Evolutionary conservation across 805 yeast genomes (phyloP), one percentile per base, ranked within the genome.

Genomic region (Saccharomycopsis sp.): DNA sequence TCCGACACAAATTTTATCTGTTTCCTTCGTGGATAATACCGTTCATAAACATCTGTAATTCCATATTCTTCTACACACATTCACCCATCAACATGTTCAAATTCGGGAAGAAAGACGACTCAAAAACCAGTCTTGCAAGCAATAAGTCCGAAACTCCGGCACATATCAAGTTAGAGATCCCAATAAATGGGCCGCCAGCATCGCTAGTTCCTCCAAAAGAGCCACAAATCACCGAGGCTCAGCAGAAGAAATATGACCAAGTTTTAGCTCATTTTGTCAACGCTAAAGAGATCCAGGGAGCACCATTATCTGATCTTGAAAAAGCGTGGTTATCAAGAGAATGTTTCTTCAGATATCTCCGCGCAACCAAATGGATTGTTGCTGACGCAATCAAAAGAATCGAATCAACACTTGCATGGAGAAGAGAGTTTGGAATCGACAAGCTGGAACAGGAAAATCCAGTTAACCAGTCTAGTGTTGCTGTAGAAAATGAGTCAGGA

Each of bases 351-450:
- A 81, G 99, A 69, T 94, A 94, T 70, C 74, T 93, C 57, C 80
- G 97, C 58, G 99, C 99, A 23, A 87, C 97, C 23, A 93, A 90
- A 70, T 94, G 99, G 99, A 78, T 80, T 34, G 78, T 78, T 0
- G 72, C 78, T 29, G 89, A 86, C 12, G 88, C 96, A 47, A 85
- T 84, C 54, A 79, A 79, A 57, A 81, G 99, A 67, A 76, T 94
- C 9, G 86, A 83, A 64, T 81, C 82, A 22, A 86, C 98, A 0
- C 64, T 94, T 20, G 85, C 89, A 2, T 94, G 99, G 99, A 83
- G 99, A 75, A 83, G 97, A 65, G 93, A 88, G 17, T 61, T 61
- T 56, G 62, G 62, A 2, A 56, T 61, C 41, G 41, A 34, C 47
- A 58, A 61, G 51, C 20, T 25, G 64, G 79, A 70, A 22, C 82